A percentile compares a stretch with the other conserved stretches of the same genome.
Evolutionary conservation across 176 grass and related monocot species (phyloP).

Genomic region (Zoysia japonica): DNA sequence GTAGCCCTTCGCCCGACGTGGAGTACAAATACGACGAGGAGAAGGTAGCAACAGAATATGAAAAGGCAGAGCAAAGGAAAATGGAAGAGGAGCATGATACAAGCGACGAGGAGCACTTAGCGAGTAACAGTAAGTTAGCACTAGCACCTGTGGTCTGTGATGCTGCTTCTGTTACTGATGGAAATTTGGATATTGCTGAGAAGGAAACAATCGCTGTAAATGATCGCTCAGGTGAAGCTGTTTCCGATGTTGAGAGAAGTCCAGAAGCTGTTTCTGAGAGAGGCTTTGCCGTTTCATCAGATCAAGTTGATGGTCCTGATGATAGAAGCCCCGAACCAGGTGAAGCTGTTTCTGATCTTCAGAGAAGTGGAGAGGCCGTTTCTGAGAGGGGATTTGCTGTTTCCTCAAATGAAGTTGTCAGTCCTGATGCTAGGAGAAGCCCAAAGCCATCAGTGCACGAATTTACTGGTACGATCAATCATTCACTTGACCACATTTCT

Average conservation of each 20-base stretch:
- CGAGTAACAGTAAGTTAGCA: conserved; percentile 3
- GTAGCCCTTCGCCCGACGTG: conserved; percentile 48
- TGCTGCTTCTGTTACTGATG: background rate
- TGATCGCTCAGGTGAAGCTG: conserved; percentile 33
- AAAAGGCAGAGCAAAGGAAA: conserved; percentile 15
- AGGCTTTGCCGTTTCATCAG: conserved; percentile 19
- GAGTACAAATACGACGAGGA: conserved; percentile 34
- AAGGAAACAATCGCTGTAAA: conserved; percentile 36
- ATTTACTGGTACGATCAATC: conserved; percentile 12
- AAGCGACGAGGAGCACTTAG: conserved; percentile 25
- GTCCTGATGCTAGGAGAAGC: conserved; percentile 14
- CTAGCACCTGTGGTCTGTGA: background rate
- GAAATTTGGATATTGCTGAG: conserved; percentile 27
- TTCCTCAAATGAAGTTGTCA: conserved; percentile 23
- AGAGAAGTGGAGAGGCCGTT: conserved; percentile 31
- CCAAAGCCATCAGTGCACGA: conserved; percentile 25
- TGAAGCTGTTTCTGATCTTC: conserved; percentile 17
- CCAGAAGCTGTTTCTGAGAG: conserved; percentile 24
- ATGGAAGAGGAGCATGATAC: conserved; percentile 21
- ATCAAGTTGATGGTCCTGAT: conserved; percentile 16
- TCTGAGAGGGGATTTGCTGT: conserved; percentile 7
- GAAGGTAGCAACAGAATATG: conserved; percentile 6
- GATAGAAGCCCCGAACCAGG: conserved; percentile 14
- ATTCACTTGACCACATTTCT: conserved; percentile 25
- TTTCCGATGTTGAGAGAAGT: conserved; percentile 40